These are phyloP conservation scores for Epithele typhae DNA, from an alignment of 768 basidiomycete genomes.

Conservation along the genomic window DNA sequence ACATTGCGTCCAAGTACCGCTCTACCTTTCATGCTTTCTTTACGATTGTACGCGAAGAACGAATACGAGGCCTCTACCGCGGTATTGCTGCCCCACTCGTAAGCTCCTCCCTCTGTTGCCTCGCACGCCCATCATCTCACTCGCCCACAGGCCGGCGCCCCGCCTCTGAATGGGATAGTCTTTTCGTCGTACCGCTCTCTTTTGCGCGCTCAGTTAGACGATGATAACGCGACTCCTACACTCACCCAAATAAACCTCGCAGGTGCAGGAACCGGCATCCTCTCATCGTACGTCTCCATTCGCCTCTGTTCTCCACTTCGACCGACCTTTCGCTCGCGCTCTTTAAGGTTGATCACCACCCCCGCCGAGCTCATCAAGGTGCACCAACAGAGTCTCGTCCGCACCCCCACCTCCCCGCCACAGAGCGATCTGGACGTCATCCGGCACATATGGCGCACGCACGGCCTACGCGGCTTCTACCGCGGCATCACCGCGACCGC, in stretches of 20 bases:
- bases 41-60: conserved; percentile 70
- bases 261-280: conserved; percentile 74
- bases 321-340: background rate
- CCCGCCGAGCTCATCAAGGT: conserved; percentile 90
- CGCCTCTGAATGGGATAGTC: conserved; percentile 76
- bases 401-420: conserved; percentile 7
- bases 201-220: conserved; percentile 58
- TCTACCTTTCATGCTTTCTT: conserved; percentile 62
- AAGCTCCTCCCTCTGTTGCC: conserved; percentile 19
- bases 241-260: conserved; percentile 72
- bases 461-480: conserved; percentile 67
- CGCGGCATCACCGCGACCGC: conserved; percentile 73
- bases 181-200: conserved; percentile 84
- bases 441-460: conserved; percentile 45
- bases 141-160: conserved; percentile 41
- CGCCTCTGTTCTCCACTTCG: background rate
- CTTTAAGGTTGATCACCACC: conserved; percentile 62
- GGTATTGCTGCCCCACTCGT: conserved; percentile 82
- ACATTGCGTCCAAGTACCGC: conserved; percentile 49
- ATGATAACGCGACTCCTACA: conserved; percentile 46
- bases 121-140: background rate
- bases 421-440: conserved; percentile 46
- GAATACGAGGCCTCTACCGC: conserved; percentile 64
- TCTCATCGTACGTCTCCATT: conserved; percentile 64
- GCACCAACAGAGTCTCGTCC: conserved; percentile 57